phyloP scores from a whole-genome alignment of 805 yeast species.

The Candida coquimbonensis region DNA sequence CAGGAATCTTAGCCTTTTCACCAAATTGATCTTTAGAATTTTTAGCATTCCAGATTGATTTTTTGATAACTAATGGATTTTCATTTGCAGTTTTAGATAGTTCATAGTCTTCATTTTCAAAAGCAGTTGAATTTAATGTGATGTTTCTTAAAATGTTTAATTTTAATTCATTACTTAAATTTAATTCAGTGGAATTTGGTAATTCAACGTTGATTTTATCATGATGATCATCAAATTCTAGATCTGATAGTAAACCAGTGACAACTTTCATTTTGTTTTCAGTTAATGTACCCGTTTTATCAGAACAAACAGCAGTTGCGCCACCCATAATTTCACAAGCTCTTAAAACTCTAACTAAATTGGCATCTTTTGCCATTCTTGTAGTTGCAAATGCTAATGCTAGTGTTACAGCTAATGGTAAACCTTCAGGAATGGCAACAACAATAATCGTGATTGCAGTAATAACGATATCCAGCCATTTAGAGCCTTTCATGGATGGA shows the following conservation, averaged over 20 bases:
- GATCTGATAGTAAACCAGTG: slow-evolving; percentile 57
- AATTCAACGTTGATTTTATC: slow-evolving; percentile 28
- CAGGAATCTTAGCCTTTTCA: slow-evolving; percentile 22
- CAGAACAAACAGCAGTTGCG: slow-evolving; percentile 95
- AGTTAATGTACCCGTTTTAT: slow-evolving; percentile 95
- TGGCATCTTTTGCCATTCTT: slow-evolving; percentile 94
- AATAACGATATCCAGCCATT: slow-evolving; percentile 77
- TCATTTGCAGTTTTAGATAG: slow-evolving; percentile 10
- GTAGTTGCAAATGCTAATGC: slow-evolving; percentile 98
- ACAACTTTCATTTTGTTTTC: slow-evolving; percentile 92
- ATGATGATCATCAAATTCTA: slow-evolving; percentile 36
- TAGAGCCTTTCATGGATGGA: slow-evolving; percentile 74
- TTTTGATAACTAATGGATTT: slow-evolving; percentile 22
- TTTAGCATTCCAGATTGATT: slow-evolving; percentile 4
- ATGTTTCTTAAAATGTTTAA: slow-evolving; percentile 47
- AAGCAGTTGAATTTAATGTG: slow-evolving; percentile 80
- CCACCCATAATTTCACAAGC: slow-evolving; percentile 99
- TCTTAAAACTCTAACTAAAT: slow-evolving; percentile 85
- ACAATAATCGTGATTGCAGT: slow-evolving; percentile 90
- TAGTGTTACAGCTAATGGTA: slow-evolving; percentile 93
- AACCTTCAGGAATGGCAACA: slow-evolving; percentile 99
- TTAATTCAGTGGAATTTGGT: slow-evolving; percentile 12
- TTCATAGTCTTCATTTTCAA: slow-evolving; percentile 47
- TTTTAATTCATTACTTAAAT: slow-evolving; percentile 7
- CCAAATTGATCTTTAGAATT: too few relatives aligned